Evolutionary conservation across 495 filamentous ascomycete species (phyloP).

Genomic region (Tuber aestivum): DNA sequence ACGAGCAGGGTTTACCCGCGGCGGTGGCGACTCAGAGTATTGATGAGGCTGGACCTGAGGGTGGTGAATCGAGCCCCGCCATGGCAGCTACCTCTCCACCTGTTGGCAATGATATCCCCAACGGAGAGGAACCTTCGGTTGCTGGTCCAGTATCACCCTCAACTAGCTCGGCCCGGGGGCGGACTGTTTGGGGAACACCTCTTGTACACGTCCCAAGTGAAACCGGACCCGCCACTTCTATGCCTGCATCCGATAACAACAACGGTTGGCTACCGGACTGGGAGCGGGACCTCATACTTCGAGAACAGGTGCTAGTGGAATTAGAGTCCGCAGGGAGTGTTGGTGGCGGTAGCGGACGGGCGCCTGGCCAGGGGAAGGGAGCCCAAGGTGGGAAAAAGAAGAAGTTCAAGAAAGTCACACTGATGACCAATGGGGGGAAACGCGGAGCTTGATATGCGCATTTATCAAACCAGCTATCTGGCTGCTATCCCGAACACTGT

Average conservation of each 20-base stretch:
- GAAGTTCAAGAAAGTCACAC: constrained; percentile 5
- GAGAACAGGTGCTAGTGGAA: not conserved
- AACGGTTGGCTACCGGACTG: not conserved
- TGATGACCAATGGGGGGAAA: constrained; percentile 43
- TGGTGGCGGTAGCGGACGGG: not conserved
- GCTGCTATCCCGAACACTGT: not conserved
- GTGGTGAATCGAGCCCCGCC: not conserved
- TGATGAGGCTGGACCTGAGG: not conserved
- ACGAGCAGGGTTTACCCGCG: not conserved
- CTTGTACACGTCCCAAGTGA: not conserved
- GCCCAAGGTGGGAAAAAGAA: constrained; percentile 9
- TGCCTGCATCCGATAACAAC: not conserved
- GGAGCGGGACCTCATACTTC: constrained; percentile 4
- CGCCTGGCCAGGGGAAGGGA: constrained; percentile 5
- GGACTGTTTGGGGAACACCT: constrained; percentile 1
- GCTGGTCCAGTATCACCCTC: not conserved
- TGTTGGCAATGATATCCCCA: not conserved
- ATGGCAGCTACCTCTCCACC: not conserved
- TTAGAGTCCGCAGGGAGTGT: not conserved
- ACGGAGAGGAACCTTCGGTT: not conserved
- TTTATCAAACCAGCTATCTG: not conserved
- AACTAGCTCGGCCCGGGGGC: not conserved
- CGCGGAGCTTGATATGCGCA: constrained; percentile 33
- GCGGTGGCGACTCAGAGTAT: not conserved
- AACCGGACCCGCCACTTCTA: not conserved